Evolutionary conservation across 306 rosid species (phyloP), one percentile per base, ranked within the genome.

Genomic region (Vigna nakashimae): DNA sequence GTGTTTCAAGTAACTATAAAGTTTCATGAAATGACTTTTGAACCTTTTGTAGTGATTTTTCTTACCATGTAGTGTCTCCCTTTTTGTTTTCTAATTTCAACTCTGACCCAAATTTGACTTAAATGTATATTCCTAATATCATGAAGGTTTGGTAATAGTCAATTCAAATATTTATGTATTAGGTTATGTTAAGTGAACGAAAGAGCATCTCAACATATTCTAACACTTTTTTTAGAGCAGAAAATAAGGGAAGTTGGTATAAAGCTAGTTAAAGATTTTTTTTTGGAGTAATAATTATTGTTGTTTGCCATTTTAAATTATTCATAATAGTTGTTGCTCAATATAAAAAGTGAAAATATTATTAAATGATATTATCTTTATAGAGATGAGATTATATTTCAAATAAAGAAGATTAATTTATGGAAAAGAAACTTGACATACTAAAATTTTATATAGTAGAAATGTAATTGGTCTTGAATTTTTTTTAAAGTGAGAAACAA

Each of bases 111-210:
- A n/a, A 34, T 36, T 16, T 15, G 26, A 63, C 5, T 4, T n/a
- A 60, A 63, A 36, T 63, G 48, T 16, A 24, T 63, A n/a, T 63
- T 34, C 12, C 2, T 7, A 8, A 13, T 63, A 46, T 34, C 46
- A 12, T 63, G 68, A 2, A 18, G 51, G 70, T 65, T 64, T 20
- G 53, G 71, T 42, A 65, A 42, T 42, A 42, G 53, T 42, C 71
- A 42, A 42, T 65, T 65, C 34, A 18, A 2, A 42, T 65, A 40
- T 65, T 58, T 12, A 59, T 26, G 40, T 59, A 13, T 13, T 28
- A n/a, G 55, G 55, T 5, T 50, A 12, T 5, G 13, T 12, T 59
- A 15, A 65, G 51, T 11, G 34, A 20, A 34, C 11, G 0, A 32
- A 11, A 20, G 18, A 5, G 34, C 71, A 42, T 65, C n/a, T 18